Evolutionary conservation across 495 filamentous ascomycete genomes (phyloP).

Genomic region (Aspergillus avenaceus): DNA sequence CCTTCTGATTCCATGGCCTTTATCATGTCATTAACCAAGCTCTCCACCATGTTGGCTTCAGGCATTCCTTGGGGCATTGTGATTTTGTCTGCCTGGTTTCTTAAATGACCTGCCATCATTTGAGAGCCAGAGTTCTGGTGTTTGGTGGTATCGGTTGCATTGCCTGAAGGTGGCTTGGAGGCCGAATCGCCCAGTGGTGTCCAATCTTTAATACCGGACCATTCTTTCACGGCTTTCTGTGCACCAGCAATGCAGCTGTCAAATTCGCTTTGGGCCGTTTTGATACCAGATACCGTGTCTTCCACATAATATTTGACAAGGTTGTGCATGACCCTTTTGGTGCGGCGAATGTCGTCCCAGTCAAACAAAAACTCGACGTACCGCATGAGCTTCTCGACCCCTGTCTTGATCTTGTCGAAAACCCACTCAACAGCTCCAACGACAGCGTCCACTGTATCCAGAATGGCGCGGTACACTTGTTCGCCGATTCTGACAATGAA

Average conservation of each 20-base stretch:
- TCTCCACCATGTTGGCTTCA: neutral
- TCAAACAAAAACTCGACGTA: conserved; percentile 1
- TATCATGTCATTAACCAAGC: neutral
- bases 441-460: conserved; percentile 6
- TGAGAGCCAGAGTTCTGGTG: neutral
- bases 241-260: neutral
- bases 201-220: conserved; percentile 1
- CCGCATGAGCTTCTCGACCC: neutral
- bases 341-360: conserved; percentile 8
- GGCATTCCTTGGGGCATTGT: neutral
- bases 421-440: conserved; percentile 6
- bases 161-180: neutral
- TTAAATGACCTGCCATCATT: neutral
- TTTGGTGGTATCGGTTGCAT: neutral
- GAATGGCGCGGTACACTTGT: conserved; percentile 2
- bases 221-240: neutral
- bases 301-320: neutral
- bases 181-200: neutral
- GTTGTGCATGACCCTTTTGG: conserved; percentile 7
- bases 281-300: conserved; percentile 1
- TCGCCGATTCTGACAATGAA: conserved; percentile 1
- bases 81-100: neutral
- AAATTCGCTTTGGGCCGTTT: neutral
- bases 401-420: conserved; percentile 1
- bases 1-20: neutral